A percentile compares a stretch with the other conserved stretches of the same genome.
Evolutionary conservation across 306 rosid genomes (phyloP).

Genomic region (Fagus sylvatica): DNA sequence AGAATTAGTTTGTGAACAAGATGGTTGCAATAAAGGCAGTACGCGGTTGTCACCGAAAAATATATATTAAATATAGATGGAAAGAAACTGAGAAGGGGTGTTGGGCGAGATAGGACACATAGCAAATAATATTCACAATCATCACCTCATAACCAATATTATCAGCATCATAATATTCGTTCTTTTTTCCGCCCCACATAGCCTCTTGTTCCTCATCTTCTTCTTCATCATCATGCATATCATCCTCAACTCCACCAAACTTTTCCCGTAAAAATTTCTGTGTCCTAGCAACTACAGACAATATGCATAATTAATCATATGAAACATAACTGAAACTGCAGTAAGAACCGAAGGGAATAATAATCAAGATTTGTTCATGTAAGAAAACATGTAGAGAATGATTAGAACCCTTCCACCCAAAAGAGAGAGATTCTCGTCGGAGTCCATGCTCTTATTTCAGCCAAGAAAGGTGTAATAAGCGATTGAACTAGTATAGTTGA

Average conservation of each 20-base stretch:
- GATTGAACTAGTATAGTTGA: fast-evolving
- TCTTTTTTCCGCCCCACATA: slow-evolving; percentile 43
- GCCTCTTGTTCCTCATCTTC: slow-evolving; percentile 45
- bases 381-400: too few relatives aligned
- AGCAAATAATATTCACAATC: too few relatives aligned
- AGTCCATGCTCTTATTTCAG: too few relatives aligned
- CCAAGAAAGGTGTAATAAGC: too few relatives aligned
- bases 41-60: not conserved
- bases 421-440: too few relatives aligned
- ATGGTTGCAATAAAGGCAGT: slow-evolving; percentile 43
- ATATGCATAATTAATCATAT: slow-evolving; percentile 16
- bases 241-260: slow-evolving; percentile 71
- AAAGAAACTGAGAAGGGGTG: not conserved
- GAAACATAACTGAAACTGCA: not conserved
- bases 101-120: too few relatives aligned
- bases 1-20: not conserved
- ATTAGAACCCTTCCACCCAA: too few relatives aligned
- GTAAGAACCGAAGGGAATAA: too few relatives aligned
- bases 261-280: not conserved
- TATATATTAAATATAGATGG: not conserved
- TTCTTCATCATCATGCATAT: slow-evolving; percentile 49
- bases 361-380: too few relatives aligned
- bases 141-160: slow-evolving; percentile 77
- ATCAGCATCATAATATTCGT: slow-evolving; percentile 61
- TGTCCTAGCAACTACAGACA: slow-evolving; percentile 55